phyloP scores from a whole-genome alignment of 129 eudicot species.

The Silybum marianum region DNA sequence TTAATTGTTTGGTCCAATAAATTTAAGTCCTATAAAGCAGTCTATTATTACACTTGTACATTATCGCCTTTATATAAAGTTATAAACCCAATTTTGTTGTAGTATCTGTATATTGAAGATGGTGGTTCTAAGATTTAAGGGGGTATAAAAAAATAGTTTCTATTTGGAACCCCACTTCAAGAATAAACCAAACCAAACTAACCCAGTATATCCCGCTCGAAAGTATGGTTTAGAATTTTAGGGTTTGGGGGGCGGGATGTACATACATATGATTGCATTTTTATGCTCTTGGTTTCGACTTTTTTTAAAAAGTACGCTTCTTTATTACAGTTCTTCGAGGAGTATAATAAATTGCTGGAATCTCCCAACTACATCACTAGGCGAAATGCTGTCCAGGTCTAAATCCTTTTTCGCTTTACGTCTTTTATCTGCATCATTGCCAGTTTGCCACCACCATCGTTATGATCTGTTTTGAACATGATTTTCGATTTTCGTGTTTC shows the following conservation, averaged over 20 bases:
- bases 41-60: neutral
- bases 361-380: slow-evolving; percentile 75
- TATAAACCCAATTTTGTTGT: too few relatives aligned
- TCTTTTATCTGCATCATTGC: slow-evolving; percentile 4
- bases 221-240: neutral
- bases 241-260: neutral
- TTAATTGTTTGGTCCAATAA: neutral
- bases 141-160: too few relatives aligned
- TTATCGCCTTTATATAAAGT: too few relatives aligned
- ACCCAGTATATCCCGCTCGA: neutral
- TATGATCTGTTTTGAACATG: neutral
- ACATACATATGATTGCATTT: neutral
- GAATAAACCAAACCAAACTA: neutral
- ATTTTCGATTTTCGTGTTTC: slow-evolving; percentile 9
- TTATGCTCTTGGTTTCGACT: neutral
- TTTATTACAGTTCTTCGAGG: slow-evolving; percentile 57
- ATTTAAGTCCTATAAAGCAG: neutral
- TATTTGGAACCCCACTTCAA: too few relatives aligned
- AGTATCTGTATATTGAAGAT: too few relatives aligned
- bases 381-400: slow-evolving; percentile 76
- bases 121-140: too few relatives aligned
- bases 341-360: slow-evolving; percentile 55
- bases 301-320: slow-evolving; percentile 31
- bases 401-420: neutral
- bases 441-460: neutral